Evolutionary conservation across 2,329 filamentous ascomycete genomes (phyloP).

Genomic region (Dendrostoma leiphaemia): DNA sequence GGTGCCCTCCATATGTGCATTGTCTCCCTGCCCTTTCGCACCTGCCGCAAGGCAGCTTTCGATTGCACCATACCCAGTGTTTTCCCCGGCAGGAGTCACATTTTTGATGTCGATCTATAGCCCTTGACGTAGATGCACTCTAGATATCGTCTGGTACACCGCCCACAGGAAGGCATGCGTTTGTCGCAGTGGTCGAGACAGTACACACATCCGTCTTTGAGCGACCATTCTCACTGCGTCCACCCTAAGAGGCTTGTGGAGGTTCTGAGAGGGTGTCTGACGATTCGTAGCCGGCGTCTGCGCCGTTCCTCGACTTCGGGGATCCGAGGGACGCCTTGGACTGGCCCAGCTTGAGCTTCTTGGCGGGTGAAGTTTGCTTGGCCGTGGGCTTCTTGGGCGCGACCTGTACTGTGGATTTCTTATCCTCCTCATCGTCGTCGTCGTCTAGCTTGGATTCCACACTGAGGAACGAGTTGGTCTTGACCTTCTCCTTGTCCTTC

Average conservation of each 20-base stretch:
- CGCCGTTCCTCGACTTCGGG: constrained; percentile 48
- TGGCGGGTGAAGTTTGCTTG: constrained; percentile 41
- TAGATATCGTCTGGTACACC: background rate
- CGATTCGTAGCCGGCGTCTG: constrained; percentile 54
- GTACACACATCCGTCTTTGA: background rate
- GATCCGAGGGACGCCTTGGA: constrained; percentile 48
- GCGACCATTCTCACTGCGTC: background rate
- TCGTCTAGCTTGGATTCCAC: constrained; percentile 44
- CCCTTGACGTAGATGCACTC: background rate
- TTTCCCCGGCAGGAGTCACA: background rate
- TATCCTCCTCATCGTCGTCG: constrained; percentile 34
- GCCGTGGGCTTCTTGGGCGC: constrained; percentile 40
- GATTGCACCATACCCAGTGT: background rate
- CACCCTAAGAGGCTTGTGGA: constrained; percentile 27
- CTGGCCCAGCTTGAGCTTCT: constrained; percentile 41
- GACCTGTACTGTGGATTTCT: constrained; percentile 37
- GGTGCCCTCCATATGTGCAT: background rate
- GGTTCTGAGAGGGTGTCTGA: constrained; percentile 57
- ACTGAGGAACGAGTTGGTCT: constrained; percentile 47
- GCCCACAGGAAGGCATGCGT: no score
- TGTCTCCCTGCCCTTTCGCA: background rate
- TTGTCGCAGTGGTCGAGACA: background rate
- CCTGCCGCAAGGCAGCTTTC: background rate
- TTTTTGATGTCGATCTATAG: no score
- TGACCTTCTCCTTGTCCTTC: constrained; percentile 54